A percentile compares a stretch with the other conserved stretches of the same genome.
phyloP scores from a whole-genome alignment of 306 rosid species.

The Cajanus cajan region DNA sequence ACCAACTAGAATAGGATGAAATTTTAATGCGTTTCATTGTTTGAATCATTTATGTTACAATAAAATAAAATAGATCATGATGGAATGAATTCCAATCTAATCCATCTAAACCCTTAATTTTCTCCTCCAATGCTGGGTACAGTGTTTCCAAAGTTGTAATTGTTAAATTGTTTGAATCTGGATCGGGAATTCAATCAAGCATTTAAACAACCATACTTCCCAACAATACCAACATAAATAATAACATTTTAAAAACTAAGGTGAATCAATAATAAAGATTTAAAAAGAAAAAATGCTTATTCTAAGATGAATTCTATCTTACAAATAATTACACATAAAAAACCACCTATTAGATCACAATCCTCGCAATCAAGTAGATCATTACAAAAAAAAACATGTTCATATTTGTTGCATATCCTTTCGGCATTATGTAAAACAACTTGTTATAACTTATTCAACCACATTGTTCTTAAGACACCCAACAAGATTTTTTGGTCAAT shows the following conservation, averaged over 20 bases:
- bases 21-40: not conserved
- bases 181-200: not conserved
- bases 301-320: not conserved
- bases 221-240: not conserved
- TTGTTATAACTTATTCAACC: constrained; percentile 45
- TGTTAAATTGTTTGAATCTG: no score
- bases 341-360: not conserved
- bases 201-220: not conserved
- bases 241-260: not conserved
- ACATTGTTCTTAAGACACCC: constrained; percentile 43
- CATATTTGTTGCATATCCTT: constrained; percentile 18
- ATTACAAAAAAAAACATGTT: not conserved
- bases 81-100: not conserved
- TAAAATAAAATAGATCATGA: not conserved
- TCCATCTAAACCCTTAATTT: no score
- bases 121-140: no score
- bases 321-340: not conserved
- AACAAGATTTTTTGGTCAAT: constrained; percentile 49
- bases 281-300: not conserved
- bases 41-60: not conserved
- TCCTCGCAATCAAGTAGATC: not conserved
- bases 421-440: constrained; percentile 52
- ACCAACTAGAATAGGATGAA: no score
- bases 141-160: no score
- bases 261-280: not conserved